Percentiles rank a stretch among this genome's conserved stretches.
Evolutionary conservation across 129 eudicot species (phyloP).

Genomic region (Chrysanthemum lavandulifolium): DNA sequence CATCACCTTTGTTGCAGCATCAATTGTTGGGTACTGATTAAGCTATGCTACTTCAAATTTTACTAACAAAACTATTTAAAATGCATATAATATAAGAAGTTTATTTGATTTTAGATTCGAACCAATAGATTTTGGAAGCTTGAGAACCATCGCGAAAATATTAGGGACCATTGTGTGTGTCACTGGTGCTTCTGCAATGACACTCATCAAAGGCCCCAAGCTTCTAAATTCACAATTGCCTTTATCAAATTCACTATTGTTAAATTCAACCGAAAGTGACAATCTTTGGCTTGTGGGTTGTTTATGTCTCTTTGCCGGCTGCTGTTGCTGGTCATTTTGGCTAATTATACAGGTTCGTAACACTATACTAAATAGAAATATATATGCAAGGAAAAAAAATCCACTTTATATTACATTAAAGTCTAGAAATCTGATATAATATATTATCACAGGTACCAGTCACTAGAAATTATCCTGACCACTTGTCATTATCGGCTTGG

Average conservation of each 20-base stretch:
- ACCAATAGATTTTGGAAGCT: conserved; percentile 52
- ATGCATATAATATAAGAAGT: background rate
- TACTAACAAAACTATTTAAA: background rate
- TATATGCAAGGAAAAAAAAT: no score
- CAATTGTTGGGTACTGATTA: conserved; percentile 51
- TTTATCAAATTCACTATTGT: conserved; percentile 35
- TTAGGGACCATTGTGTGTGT: conserved; percentile 70
- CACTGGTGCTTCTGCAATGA: conserved; percentile 66
- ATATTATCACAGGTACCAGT: conserved; percentile 55
- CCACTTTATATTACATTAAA: background rate
- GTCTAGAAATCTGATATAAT: background rate
- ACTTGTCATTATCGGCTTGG: conserved; percentile 76
- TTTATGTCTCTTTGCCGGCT: conserved; percentile 54
- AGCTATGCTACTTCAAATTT: background rate
- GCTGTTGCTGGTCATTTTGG: conserved; percentile 83
- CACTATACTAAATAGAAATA: no score
- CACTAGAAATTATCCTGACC: conserved; percentile 57
- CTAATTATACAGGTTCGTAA: conserved; percentile 70
- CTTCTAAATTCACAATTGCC: conserved; percentile 47
- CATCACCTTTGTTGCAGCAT: conserved; percentile 68
- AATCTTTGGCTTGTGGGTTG: conserved; percentile 76
- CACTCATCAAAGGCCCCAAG: conserved; percentile 75
- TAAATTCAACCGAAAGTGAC: conserved; percentile 21
- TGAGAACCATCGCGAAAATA: conserved; percentile 67
- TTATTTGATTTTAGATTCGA: conserved; percentile 45